Base-by-base conservation (phyloP, 2,329 filamentous ascomycete species). In the Tolypocladium sp. region DNA sequence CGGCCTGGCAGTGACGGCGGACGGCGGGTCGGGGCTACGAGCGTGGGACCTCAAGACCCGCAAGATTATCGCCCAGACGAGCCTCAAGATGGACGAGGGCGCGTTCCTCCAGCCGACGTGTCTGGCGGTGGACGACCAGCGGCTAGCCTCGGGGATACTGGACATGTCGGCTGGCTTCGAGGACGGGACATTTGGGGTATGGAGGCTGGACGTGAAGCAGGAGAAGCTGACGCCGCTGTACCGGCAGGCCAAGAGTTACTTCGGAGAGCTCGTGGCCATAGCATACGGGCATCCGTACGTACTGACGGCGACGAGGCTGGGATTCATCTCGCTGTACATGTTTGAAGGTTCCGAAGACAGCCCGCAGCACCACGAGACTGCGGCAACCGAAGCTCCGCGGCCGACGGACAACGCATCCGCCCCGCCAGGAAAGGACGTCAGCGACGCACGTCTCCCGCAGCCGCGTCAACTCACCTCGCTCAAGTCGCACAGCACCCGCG, bases 1-100 rank as follows among this genome's bases (percentile, higher is more conserved):
- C 59, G 89, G 91, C 0, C 77, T 92, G 25, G 86, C 94, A 10
- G 83, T 94, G 57, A 94, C 91, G 4, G 91, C 83, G 0, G 91
- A 96, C 70, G 74, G 76, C 7, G 72, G 75, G 2, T 81, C 82
- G 55, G 92, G 92, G 1, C 76, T 97, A 55, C 82, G 91, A 42
- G 91, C 86, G 1, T 97, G 92, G 92, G 83, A 87, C 61, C 77
- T 90, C 33, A 89, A 84, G 67, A 84, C 82, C 2, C 84, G 81
- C 61, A 72, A 76, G 30, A 74, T 89, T 42, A 70, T 92, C 44
- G 86, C 86, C 7, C 75, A 79, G 54, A 69, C 69, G 20, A 60
- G 60, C 2, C 67, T 85, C 2, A 63, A 64, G 2, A 64, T 65
- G 3, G 59, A 60, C 20, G 63, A 64, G 5, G 63, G 60, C 8